Percentiles rank a stretch among this genome's conserved stretches.
These are phyloP conservation scores for Cryptococcus sp. DNA, from an alignment of 1,284 basidiomycete species.

Conservation along the genomic window DNA sequence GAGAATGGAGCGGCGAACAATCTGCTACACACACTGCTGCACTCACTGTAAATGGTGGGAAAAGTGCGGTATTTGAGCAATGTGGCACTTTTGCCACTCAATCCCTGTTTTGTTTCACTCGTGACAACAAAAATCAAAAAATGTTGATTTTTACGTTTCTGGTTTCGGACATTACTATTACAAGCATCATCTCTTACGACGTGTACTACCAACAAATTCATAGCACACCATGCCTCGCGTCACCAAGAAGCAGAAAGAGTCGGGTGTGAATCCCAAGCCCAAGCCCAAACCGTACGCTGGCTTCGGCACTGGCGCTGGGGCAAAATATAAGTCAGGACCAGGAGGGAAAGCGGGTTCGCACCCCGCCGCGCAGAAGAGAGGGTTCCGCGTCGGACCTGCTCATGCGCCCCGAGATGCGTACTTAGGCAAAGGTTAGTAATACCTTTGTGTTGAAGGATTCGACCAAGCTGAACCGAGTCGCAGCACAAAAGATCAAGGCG, in stretches of 20 bases:
- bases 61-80: too few relatives aligned
- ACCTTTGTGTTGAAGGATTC: too few relatives aligned
- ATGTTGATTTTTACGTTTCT: not conserved
- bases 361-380: conserved; percentile 10
- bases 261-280: conserved; percentile 19
- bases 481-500: conserved; percentile 58
- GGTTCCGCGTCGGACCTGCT: conserved; percentile 51
- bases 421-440: conserved; percentile 51
- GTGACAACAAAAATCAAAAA: too few relatives aligned
- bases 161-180: not conserved
- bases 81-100: conserved; percentile 15
- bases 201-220: not conserved
- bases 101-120: too few relatives aligned
- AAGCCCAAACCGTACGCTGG: conserved; percentile 13
- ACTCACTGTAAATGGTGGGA: too few relatives aligned
- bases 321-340: not conserved
- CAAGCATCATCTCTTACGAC: not conserved
- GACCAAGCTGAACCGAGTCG: not conserved
- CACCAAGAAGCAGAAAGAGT: conserved; percentile 44
- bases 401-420: conserved; percentile 51
- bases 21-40: too few relatives aligned
- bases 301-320: too few relatives aligned
- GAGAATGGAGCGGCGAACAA: not conserved
- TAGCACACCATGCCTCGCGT: conserved; percentile 39
- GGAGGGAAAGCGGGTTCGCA: conserved; percentile 7